A percentile compares a stretch with the other conserved stretches of the same genome.
Conservation (phyloP, 768 basidiomycete genomes). For the Sistotremastrum suecicum region DNA sequence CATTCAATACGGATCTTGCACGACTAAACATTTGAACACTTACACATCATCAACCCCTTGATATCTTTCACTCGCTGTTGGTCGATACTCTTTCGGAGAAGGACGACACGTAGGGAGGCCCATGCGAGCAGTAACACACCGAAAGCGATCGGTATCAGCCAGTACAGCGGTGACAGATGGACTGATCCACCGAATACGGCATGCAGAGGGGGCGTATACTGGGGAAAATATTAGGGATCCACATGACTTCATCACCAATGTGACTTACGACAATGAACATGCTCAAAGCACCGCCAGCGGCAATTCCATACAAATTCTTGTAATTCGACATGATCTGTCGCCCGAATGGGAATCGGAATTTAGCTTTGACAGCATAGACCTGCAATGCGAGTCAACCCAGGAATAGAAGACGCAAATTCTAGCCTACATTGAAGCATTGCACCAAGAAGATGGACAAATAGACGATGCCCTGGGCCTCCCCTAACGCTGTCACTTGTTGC, state of each 20-base stretch:
- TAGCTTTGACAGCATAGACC: constrained; percentile 57
- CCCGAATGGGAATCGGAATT: constrained; percentile 51
- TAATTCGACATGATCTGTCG: constrained; percentile 38
- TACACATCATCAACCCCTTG: constrained; percentile 59
- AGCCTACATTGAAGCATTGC: constrained; percentile 51
- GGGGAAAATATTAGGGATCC: background rate
- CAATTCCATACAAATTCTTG: constrained; percentile 50
- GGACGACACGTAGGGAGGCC: constrained; percentile 43
- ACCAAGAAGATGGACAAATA: constrained; percentile 56
- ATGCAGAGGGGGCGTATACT: constrained; percentile 51
- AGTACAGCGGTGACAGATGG: constrained; percentile 47
- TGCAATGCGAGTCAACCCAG: constrained; percentile 9
- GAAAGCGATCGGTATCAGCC: constrained; percentile 51
- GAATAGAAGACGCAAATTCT: background rate
- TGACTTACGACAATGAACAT: constrained; percentile 37
- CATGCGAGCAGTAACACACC: constrained; percentile 41
- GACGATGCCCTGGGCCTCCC: constrained; percentile 48
- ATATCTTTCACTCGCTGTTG: constrained; percentile 47
- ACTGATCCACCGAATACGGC: constrained; percentile 52
- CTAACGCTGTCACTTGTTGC: constrained; percentile 44
- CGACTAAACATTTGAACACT: constrained; percentile 14
- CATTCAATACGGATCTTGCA: background rate
- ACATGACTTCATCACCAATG: no score
- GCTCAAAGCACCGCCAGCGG: constrained; percentile 45
- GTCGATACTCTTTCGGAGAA: constrained; percentile 42